These are phyloP conservation scores for Saccharomyces hybrid DNA, from an alignment of 1,139 yeast genomes.

Conservation along the genomic window DNA sequence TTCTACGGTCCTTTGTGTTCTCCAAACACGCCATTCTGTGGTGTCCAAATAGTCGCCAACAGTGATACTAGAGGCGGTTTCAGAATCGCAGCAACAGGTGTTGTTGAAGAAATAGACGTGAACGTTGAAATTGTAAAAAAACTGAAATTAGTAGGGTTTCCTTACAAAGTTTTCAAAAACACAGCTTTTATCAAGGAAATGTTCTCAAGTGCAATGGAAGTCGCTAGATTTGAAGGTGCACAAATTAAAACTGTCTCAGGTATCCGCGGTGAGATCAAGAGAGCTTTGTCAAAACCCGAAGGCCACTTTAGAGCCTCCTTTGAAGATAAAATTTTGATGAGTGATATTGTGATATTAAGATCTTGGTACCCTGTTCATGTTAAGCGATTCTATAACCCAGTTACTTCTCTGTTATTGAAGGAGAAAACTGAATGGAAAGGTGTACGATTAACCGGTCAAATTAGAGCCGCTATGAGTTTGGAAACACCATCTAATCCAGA, in stretches of 20 bases:
- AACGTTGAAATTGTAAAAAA: slow-evolving; percentile 89
- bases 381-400: slow-evolving; percentile 90
- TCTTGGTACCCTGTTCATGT: slow-evolving; percentile 96
- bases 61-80: slow-evolving; percentile 82
- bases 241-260: slow-evolving; percentile 94
- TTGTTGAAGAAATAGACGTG: slow-evolving; percentile 86
- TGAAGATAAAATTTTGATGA: slow-evolving; percentile 86
- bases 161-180: slow-evolving; percentile 86
- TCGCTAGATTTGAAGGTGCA: slow-evolving; percentile 97
- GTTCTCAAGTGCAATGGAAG: slow-evolving; percentile 89
- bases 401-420: slow-evolving; percentile 70
- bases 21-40: slow-evolving; percentile 96
- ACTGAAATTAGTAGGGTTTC: slow-evolving; percentile 88
- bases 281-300: slow-evolving; percentile 89
- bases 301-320: slow-evolving; percentile 98
- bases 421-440: slow-evolving; percentile 90
- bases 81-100: slow-evolving; percentile 96
- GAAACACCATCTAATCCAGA: slow-evolving; percentile 62
- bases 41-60: slow-evolving; percentile 80
- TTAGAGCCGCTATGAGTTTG: slow-evolving; percentile 67
- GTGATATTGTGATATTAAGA: slow-evolving; percentile 81
- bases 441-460: slow-evolving; percentile 90
- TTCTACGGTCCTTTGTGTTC: slow-evolving; percentile 96
- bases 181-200: slow-evolving; percentile 96
- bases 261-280: slow-evolving; percentile 91